Conservation (phyloP, 768 basidiomycete genomes). For the Lactarius sanguifluus region DNA sequence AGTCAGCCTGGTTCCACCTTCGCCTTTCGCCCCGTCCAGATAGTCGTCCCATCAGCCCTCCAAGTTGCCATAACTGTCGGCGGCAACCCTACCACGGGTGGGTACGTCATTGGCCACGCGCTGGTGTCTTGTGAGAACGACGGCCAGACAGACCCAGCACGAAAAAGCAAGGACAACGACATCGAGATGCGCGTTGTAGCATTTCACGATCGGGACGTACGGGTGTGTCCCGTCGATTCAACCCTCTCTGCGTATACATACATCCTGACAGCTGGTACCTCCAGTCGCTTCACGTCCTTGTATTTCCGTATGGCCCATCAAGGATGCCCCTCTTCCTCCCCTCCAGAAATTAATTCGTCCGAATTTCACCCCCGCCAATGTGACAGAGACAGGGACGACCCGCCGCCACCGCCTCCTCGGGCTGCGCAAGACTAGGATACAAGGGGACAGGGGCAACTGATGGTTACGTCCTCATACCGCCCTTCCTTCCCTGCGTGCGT, state of each 20-base stretch:
- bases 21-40: slow-evolving; percentile 11
- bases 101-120: too few relatives aligned
- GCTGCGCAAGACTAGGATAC: background rate
- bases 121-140: background rate
- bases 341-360: background rate
- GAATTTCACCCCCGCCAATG: background rate
- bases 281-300: background rate
- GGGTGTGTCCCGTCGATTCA: background rate
- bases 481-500: background rate
- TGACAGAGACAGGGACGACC: background rate
- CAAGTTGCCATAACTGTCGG: too few relatives aligned
- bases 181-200: background rate
- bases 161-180: background rate
- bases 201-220: background rate
- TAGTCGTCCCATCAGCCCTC: background rate
- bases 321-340: slow-evolving; percentile 17
- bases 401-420: background rate
- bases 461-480: background rate
- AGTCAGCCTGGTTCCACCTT: slow-evolving; percentile 1
- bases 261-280: slow-evolving; percentile 5
- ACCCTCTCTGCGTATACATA: slow-evolving; percentile 2
- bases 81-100: background rate
- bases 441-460: background rate
- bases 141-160: background rate
- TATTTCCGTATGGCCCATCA: background rate